Evolutionary conservation across 129 eudicot species (phyloP).

Genomic region (Helianthus tuberosus): DNA sequence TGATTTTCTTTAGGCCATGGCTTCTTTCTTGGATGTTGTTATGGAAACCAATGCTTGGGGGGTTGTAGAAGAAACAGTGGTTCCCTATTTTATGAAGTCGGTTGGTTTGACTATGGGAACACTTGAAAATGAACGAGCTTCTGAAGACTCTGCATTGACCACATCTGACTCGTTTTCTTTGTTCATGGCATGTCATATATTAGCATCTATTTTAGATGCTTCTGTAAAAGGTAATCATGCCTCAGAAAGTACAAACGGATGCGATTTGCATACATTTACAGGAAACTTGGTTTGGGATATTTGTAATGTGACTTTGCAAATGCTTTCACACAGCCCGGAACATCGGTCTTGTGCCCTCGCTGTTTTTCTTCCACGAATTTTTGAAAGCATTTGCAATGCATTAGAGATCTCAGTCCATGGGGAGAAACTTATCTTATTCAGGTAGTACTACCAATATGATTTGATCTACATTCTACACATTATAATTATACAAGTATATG

Average conservation of each 20-base stretch:
- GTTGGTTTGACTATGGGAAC: slow-evolving; percentile 63
- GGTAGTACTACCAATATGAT: slow-evolving; percentile 58
- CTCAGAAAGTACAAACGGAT: slow-evolving; percentile 27
- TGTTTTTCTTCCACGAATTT: slow-evolving; percentile 66
- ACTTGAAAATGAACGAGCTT: slow-evolving; percentile 44
- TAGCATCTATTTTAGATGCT: slow-evolving; percentile 62
- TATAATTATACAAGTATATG: neutral
- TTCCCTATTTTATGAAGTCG: slow-evolving; percentile 61
- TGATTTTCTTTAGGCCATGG: slow-evolving; percentile 48
- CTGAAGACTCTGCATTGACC: slow-evolving; percentile 29
- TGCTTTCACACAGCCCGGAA: slow-evolving; percentile 73
- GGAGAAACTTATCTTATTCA: slow-evolving; percentile 41
- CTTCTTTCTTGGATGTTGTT: slow-evolving; percentile 69
- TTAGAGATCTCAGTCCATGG: slow-evolving; percentile 60
- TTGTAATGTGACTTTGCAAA: slow-evolving; percentile 52
- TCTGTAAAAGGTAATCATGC: slow-evolving; percentile 41
- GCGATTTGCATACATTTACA: slow-evolving; percentile 37
- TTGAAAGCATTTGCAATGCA: slow-evolving; percentile 53
- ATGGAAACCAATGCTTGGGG: slow-evolving; percentile 74
- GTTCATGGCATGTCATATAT: slow-evolving; percentile 62
- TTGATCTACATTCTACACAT: neutral
- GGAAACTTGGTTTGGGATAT: slow-evolving; percentile 76
- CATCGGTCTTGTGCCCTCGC: slow-evolving; percentile 78
- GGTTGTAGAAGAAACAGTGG: slow-evolving; percentile 63
- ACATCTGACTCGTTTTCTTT: slow-evolving; percentile 46